Conservation (phyloP, 768 basidiomycete species). For the Agaricus bisporus region DNA sequence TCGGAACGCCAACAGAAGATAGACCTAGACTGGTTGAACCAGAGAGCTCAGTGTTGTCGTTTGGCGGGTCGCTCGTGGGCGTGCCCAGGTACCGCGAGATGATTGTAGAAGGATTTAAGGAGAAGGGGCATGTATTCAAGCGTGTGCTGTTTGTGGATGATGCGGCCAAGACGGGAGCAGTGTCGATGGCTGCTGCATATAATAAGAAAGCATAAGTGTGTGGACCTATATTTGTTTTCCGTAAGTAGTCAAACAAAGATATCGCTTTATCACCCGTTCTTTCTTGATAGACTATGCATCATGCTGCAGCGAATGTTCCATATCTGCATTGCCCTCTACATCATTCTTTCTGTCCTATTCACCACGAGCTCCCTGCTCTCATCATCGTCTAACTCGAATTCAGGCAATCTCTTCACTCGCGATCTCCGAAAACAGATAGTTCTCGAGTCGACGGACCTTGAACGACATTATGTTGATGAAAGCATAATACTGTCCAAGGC, state of each 20-base stretch:
- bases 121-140: conserved; percentile 56
- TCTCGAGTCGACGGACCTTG: conserved; percentile 27
- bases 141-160: conserved; percentile 66
- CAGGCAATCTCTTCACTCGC: background rate
- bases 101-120: conserved; percentile 47
- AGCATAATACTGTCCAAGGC: conserved; percentile 61
- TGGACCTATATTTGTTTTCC: background rate
- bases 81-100: conserved; percentile 52
- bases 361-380: conserved; percentile 34
- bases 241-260: background rate
- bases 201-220: background rate
- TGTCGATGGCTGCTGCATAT: conserved; percentile 38
- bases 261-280: background rate
- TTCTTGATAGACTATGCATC: background rate
- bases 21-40: conserved; percentile 40
- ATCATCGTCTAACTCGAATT: conserved; percentile 10
- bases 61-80: conserved; percentile 76
- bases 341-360: conserved; percentile 34
- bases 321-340: conserved; percentile 26
- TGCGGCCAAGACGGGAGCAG: conserved; percentile 60
- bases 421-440: conserved; percentile 29
- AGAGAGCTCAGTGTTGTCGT: conserved; percentile 55
- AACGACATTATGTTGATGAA: conserved; percentile 32
- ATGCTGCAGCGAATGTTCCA: conserved; percentile 13
- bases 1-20: conserved; percentile 29